phyloP scores from a whole-genome alignment of 208 protist species.

The Leishmania mexicana region DNA sequence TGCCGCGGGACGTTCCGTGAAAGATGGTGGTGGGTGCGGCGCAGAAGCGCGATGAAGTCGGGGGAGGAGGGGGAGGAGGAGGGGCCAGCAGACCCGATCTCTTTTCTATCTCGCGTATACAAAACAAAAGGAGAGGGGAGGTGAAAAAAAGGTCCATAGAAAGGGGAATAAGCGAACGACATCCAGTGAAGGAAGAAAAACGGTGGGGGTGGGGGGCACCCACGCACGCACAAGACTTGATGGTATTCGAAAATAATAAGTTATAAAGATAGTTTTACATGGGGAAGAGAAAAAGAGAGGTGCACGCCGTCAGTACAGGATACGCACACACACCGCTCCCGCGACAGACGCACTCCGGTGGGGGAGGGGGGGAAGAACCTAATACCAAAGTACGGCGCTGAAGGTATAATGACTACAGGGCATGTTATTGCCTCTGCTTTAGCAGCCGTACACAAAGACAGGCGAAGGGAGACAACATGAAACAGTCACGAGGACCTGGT shows the following conservation, averaged over 20 bases:
- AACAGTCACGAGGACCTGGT: not conserved
- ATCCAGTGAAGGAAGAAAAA: not conserved
- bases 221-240: not conserved
- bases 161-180: not conserved
- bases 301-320: not conserved
- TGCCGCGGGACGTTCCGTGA: not conserved
- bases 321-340: not conserved
- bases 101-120: not conserved
- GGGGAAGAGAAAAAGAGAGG: not conserved
- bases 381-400: not conserved
- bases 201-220: not conserved
- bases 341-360: not conserved
- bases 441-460: not conserved
- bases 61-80: not conserved
- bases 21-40: not conserved
- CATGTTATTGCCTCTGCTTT: not conserved
- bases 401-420: not conserved
- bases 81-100: not conserved
- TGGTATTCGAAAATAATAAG: not conserved
- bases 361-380: not conserved
- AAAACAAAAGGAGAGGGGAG: not conserved
- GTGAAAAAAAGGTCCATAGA: not conserved
- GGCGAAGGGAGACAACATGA: constrained; percentile 9
- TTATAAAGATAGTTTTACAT: not conserved
- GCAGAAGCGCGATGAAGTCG: not conserved